These are phyloP conservation scores for Ruellia speciosa DNA, from an alignment of 305 asterid species.

Conservation along the genomic window DNA sequence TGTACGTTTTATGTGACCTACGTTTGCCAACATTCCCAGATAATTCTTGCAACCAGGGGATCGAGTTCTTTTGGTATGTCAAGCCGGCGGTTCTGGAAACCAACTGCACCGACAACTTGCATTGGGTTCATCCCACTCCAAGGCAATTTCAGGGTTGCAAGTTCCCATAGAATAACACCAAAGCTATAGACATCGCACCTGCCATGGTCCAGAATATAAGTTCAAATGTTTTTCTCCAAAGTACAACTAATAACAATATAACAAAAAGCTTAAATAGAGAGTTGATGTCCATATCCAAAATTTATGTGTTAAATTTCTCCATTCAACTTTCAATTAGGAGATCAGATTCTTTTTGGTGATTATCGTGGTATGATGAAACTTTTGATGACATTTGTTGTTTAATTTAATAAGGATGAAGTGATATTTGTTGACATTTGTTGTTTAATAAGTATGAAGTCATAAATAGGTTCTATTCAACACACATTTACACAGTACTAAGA, in stretches of 20 bases:
- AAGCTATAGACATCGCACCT: conserved; percentile 98
- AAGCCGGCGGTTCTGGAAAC: conserved; percentile 92
- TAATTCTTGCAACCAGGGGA: conserved; percentile 84
- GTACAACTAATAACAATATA: neutral
- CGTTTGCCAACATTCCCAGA: conserved; percentile 99
- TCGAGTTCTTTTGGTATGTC: conserved; percentile 94
- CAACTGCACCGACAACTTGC: conserved; percentile 99
- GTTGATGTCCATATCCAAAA: neutral
- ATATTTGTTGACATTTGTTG: conserved; percentile 5
- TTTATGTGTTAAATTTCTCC: neutral
- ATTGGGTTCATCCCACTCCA: conserved; percentile 99
- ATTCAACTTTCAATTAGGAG: conserved; percentile 4
- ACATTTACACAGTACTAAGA: no score
- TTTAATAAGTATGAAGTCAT: neutral
- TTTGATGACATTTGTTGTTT: conserved; percentile 8
- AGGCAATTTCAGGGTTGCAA: conserved; percentile 85
- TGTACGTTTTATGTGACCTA: conserved; percentile 24
- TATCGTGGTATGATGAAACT: neutral
- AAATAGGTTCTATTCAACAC: no score
- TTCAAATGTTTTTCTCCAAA: neutral
- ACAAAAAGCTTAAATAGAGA: neutral
- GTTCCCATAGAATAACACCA: conserved; percentile 96
- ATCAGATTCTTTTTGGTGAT: conserved; percentile 12
- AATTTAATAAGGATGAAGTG: neutral
- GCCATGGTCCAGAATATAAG: conserved; percentile 20